Conservation (phyloP, 306 rosid species). For the Cicer cuneatum region DNA sequence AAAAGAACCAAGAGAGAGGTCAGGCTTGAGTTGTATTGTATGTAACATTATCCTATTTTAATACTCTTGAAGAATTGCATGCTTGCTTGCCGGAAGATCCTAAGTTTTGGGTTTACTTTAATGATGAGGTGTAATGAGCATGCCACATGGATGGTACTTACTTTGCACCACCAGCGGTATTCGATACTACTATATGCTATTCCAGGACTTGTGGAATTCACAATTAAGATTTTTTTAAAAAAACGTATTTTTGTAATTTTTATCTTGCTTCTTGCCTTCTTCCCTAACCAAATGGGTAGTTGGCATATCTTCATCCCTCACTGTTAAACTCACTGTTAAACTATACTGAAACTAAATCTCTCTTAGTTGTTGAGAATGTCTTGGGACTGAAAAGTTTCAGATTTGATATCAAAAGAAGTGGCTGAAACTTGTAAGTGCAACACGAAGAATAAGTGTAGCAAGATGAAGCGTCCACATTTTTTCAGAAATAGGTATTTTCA, state of each 20-base stretch:
- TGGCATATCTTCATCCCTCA: neutral
- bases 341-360: neutral
- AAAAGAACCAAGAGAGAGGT: constrained; percentile 25
- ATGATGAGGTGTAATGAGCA: constrained; percentile 2
- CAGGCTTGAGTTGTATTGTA: constrained; percentile 3
- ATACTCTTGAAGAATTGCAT: constrained; percentile 30
- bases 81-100: constrained; percentile 42
- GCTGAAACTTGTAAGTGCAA: neutral
- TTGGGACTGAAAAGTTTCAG: neutral
- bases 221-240: too few species aligned
- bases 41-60: constrained; percentile 29
- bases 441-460: neutral
- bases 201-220: too few species aligned
- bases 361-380: neutral
- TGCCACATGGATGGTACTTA: neutral
- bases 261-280: neutral
- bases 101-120: neutral
- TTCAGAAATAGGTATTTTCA: neutral
- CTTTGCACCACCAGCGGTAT: neutral
- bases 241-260: neutral
- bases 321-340: neutral
- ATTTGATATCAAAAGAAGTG: neutral
- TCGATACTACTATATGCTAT: neutral
- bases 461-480: neutral
- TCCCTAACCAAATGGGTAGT: neutral